A percentile compares a stretch with the other conserved stretches of the same genome.
Evolutionary conservation across 2,329 filamentous ascomycete species (phyloP).

Genomic region (Sporothrix pallida): DNA sequence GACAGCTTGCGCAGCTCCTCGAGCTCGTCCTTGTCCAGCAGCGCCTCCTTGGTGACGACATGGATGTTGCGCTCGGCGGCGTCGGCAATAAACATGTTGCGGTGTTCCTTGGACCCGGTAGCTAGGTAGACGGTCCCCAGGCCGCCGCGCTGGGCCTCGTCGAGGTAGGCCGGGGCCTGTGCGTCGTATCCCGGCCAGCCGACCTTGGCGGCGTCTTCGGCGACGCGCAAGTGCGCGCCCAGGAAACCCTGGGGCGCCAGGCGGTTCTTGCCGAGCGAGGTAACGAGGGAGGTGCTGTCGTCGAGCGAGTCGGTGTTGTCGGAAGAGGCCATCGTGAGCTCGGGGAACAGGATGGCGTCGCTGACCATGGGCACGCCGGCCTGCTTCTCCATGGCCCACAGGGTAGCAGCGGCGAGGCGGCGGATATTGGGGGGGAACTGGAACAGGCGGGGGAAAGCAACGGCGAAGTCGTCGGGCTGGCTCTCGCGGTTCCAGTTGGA

Average conservation of each 20-base stretch:
- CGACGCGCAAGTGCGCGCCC: conserved; percentile 49
- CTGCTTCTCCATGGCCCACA: conserved; percentile 31
- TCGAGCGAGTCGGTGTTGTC: not conserved
- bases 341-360: conserved; percentile 31
- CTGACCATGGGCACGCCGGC: conserved; percentile 26
- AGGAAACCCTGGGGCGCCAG: conserved; percentile 42
- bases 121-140: conserved; percentile 15
- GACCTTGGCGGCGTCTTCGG: conserved; percentile 44
- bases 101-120: conserved; percentile 18
- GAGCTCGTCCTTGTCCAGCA: conserved; percentile 44
- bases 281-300: conserved; percentile 17
- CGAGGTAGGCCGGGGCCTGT: conserved; percentile 48
- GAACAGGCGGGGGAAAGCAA: conserved; percentile 38
- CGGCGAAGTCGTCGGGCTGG: conserved; percentile 36
- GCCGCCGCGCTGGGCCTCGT: conserved; percentile 39
- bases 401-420: conserved; percentile 27
- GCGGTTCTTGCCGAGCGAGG: conserved; percentile 20
- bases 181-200: conserved; percentile 47
- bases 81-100: not conserved
- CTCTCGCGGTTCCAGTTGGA: conserved; percentile 32
- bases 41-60: conserved; percentile 41
- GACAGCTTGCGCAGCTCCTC: conserved; percentile 43
- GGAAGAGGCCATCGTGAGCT: not conserved
- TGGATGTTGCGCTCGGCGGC: conserved; percentile 36
- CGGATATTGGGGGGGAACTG: conserved; percentile 30